Conservation (phyloP, 345 rosid genomes). For the Raphanus raphanistrum region DNA sequence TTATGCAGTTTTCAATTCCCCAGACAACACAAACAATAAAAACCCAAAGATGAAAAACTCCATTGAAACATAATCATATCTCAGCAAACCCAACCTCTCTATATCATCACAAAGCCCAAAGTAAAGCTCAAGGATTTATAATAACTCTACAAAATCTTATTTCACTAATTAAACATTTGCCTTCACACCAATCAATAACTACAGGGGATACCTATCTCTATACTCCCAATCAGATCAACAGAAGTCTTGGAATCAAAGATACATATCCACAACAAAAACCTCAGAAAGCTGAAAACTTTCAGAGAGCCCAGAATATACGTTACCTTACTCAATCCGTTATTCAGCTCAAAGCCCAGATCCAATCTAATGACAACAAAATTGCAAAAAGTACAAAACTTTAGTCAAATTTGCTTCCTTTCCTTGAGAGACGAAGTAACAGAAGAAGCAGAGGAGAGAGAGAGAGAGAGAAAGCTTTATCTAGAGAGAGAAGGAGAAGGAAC, state of each 20-base stretch:
- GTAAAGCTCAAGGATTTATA: conserved; percentile 26
- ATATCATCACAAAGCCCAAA: conserved; percentile 31
- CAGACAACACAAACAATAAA: not conserved
- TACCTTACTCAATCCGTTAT: conserved; percentile 39
- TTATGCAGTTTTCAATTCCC: conserved; percentile 24
- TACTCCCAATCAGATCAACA: conserved; percentile 44
- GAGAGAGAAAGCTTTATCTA: conserved; percentile 31
- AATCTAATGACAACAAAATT: conserved; percentile 36
- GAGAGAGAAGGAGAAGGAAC: conserved; percentile 30
- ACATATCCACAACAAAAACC: not conserved
- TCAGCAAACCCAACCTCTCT: conserved; percentile 16
- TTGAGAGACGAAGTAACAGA: conserved; percentile 21
- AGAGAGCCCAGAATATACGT: not conserved
- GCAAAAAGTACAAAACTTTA: conserved; percentile 5
- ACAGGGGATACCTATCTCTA: not conserved
- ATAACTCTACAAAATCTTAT: conserved; percentile 1
- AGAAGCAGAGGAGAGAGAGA: conserved; percentile 33
- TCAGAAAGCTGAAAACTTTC: not conserved
- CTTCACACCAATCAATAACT: conserved; percentile 26
- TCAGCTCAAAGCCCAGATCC: conserved; percentile 57
- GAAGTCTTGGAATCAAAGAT: not conserved
- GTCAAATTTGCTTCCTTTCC: conserved; percentile 22
- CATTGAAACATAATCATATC: conserved; percentile 21
- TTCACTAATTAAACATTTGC: conserved; percentile 14
- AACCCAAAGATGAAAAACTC: conserved; percentile 10